A percentile compares a stretch with the other conserved stretches of the same genome.
Evolutionary conservation across 139 green algal species (phyloP).

Genomic region (Chlorella ohadii): DNA sequence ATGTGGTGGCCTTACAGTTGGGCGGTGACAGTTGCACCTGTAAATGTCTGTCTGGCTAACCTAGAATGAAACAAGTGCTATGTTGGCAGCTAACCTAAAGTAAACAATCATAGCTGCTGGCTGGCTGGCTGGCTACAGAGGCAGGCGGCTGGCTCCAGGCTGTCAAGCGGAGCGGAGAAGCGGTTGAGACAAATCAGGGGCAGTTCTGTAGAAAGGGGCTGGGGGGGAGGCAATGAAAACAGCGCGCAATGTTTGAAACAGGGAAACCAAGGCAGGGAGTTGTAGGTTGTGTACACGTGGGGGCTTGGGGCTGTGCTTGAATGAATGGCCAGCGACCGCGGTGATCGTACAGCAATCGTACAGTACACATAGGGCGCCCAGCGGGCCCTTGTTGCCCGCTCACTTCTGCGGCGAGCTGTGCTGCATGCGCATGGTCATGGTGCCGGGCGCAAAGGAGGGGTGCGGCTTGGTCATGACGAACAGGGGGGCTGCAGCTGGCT

Average conservation of each 20-base stretch:
- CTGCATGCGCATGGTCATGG: constrained; percentile 23
- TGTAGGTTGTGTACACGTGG: neutral
- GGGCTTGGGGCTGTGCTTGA: neutral
- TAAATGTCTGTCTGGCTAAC: too few relatives aligned
- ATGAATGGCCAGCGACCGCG: neutral
- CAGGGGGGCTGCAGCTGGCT: neutral
- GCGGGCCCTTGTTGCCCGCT: neutral
- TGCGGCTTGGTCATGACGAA: neutral
- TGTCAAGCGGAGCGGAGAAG: too few relatives aligned
- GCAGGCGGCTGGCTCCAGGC: too few relatives aligned
- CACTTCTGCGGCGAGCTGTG: constrained; percentile 4
- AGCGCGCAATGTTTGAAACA: neutral
- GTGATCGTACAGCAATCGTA: neutral
- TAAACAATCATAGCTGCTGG: too few relatives aligned
- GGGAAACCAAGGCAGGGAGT: neutral
- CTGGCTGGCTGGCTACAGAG: neutral
- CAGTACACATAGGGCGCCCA: neutral
- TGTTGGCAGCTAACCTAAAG: neutral
- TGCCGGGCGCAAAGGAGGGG: neutral
- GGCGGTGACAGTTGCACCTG: too few relatives aligned
- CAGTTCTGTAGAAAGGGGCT: too few relatives aligned
- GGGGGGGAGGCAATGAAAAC: neutral
- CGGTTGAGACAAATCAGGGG: too few relatives aligned
- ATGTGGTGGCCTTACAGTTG: neutral
- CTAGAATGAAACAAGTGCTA: neutral